Base-by-base conservation (phyloP, 2,329 filamentous ascomycete species). In the Venturia oleaginea region DNA sequence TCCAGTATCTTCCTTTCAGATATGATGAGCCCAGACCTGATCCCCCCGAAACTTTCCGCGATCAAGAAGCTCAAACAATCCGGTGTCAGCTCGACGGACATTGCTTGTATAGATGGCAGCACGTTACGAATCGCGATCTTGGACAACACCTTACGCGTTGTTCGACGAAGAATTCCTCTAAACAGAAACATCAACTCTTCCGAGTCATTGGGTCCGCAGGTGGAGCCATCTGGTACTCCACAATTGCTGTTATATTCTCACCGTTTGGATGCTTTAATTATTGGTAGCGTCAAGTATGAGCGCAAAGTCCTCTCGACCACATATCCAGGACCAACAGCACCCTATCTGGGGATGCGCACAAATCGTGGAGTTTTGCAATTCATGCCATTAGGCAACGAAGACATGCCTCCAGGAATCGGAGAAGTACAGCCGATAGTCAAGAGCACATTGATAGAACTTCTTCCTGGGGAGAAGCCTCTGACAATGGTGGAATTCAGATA, bases 191-290 rank as follows among this genome's bases (percentile, higher is more conserved):
- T 42, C 61, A 32, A 10, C 24, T 48, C 40, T 24, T n/a, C 37
- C 40, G 46, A 48, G n/a, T 62, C 61, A 32, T 5, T 32, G 59
- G 59, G 34, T 27, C 15, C 6, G 24, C 34, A 8, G 22, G 59
- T 43, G 61, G 70, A 75, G 24, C 73, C 75, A 42, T 68, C 72
- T 30, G 72, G 76, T 8, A 74, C 73, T 13, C 72, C 74, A 30
- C 71, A 68, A 1, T 72, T 70, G 54, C 64, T 82, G 11, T 71
- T 76, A 11, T 83, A 81, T 69, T 78, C 81, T 11, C 69, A 73
- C 15, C 72, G 75, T 61, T 70, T 82, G 11, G 74, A 76, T 15
- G 78, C 77, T 66, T 73, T 85, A 34, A 76, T 85, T 38, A 78
- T 82, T 15, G 80, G 80, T 27, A 82, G 55, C 75, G 0, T 68